phyloP scores from a whole-genome alignment of 805 yeast genomes.

The Alloascoidea africana region DNA sequence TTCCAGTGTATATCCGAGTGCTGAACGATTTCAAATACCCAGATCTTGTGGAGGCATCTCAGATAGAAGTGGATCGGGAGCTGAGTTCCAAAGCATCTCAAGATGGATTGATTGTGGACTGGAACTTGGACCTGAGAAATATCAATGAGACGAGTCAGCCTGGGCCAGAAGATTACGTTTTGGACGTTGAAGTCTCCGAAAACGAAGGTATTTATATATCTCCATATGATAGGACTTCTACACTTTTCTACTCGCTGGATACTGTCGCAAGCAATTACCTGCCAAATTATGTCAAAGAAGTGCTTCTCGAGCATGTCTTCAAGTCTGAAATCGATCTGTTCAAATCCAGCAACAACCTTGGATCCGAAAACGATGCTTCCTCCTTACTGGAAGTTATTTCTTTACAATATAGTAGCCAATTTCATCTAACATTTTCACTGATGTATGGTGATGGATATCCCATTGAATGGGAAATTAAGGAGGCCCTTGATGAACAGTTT shows the following conservation, averaged over 20 bases:
- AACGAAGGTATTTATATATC: conserved; percentile 30
- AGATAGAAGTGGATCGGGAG: conserved; percentile 28
- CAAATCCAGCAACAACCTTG: conserved; percentile 11
- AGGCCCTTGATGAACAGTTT: conserved; percentile 33
- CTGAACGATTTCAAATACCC: conserved; percentile 37
- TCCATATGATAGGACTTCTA: conserved; percentile 22
- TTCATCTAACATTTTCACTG: conserved; percentile 65
- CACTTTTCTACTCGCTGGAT: conserved; percentile 24
- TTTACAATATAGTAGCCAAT: conserved; percentile 47
- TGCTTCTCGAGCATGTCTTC: conserved; percentile 30
- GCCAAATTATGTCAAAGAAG: conserved; percentile 46
- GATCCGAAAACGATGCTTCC: conserved; percentile 7
- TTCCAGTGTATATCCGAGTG: conserved; percentile 28
- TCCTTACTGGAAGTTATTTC: conserved; percentile 11
- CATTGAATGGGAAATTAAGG: conserved; percentile 59
- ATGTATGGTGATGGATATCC: conserved; percentile 55
- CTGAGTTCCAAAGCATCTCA: conserved; percentile 13
- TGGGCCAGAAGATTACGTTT: conserved; percentile 20
- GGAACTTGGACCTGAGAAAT: conserved; percentile 17
- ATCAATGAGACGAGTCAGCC: conserved; percentile 12
- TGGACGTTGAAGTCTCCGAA: conserved; percentile 20
- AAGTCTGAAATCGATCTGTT: conserved; percentile 23
- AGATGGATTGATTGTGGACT: conserved; percentile 8
- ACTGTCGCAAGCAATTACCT: conserved; percentile 40
- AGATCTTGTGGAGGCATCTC: conserved; percentile 45